Percentiles rank a stretch among this genome's conserved stretches.
Evolutionary conservation across 176 grass and related monocot species (phyloP).

Genomic region (Chrysopogon serrulatus): DNA sequence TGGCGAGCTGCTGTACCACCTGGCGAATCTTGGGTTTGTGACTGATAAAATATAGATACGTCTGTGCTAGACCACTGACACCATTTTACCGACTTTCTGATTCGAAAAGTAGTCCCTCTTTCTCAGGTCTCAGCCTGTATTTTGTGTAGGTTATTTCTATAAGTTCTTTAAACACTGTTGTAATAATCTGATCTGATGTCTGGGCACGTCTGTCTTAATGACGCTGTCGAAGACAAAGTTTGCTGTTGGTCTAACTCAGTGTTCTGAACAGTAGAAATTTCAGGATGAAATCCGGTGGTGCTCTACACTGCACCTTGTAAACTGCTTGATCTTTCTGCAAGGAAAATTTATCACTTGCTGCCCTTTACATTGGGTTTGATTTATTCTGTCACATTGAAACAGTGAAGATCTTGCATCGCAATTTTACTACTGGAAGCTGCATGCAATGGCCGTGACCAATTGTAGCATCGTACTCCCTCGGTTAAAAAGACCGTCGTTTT

Average conservation of each 20-base stretch:
- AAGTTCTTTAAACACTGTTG: neutral
- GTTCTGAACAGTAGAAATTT: neutral
- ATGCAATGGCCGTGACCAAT: neutral
- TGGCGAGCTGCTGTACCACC: neutral
- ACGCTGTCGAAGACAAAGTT: neutral
- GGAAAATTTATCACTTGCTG: neutral
- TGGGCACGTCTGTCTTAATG: neutral
- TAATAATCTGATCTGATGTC: neutral
- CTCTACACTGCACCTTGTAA: neutral
- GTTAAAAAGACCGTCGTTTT: too few species aligned
- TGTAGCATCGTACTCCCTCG: neutral
- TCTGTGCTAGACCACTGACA: neutral
- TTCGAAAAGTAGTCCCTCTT: neutral
- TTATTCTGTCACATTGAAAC: neutral
- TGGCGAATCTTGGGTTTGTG: neutral
- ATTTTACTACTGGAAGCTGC: neutral
- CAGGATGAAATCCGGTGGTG: neutral
- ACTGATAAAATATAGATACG: neutral
- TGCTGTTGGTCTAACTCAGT: neutral
- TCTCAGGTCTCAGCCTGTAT: neutral
- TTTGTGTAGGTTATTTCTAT: too few species aligned
- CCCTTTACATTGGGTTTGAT: neutral
- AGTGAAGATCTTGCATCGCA: neutral
- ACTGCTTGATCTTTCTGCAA: neutral
- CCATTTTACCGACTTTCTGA: neutral